Base-by-base conservation (phyloP, 2,329 filamentous ascomycete species). In the Leptographium flavum region DNA sequence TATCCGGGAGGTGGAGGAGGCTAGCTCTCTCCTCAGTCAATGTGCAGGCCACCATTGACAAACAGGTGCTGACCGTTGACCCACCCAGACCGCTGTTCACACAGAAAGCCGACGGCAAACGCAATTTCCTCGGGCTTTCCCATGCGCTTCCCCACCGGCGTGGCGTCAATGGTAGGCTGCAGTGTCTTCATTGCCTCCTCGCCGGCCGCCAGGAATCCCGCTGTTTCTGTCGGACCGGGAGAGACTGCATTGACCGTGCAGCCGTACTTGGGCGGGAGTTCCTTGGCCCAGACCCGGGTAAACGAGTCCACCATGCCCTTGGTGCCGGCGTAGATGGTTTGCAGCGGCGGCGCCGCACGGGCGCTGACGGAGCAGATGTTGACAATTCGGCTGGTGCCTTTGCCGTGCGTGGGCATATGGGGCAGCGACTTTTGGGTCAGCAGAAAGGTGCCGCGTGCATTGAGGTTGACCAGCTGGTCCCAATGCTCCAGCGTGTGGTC, bases 201-300 rank as follows among this genome's bases (percentile, higher is more conserved):
- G 0, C 49, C 48, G 6, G 48, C 49, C 1, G 43, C 43, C 2
- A 42, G 23, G 23, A 50, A 22, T 69, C 48, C 48, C 1, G 32
- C 46, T 5, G 66, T 77, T 57, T 70, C 59, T 6, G 77, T 70
- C 0, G 76, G 74, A 0, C 77, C 77, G 0, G 76, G 74, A 19
- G 69, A 70, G 3, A 81, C 69, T 0, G 67, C 64, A 51, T 81
- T 82, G 23, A 78, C 76, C 0, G 76, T 80, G 47, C 73, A 73
- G 0, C 76, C 74, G 37, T 52, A 50, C 47, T 67, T 58, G 4
- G 49, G 55, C 0, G 76, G 76, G 9, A 81, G 59, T 57, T 81
- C 76, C 0, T 65, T 63, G 0, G 78, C 76, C 67, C 74, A 74
- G 38, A 64, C 68, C 7, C 75, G 62, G 10, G 77, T 81, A 45